These are phyloP conservation scores for Thymus quinquecostatus DNA, from an alignment of 257 asterid species.

Conservation along the genomic window DNA sequence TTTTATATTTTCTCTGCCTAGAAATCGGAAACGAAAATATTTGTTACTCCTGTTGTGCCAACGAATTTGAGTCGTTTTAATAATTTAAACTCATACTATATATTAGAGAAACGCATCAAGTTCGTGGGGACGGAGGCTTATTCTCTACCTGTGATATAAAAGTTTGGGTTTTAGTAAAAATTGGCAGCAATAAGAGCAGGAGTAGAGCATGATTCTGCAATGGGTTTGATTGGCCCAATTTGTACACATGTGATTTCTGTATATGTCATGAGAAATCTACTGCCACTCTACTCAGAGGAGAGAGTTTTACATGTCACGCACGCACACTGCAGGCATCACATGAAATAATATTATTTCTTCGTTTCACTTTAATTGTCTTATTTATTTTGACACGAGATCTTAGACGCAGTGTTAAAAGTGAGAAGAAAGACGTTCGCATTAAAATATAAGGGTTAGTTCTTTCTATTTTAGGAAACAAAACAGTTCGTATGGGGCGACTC, in stretches of 20 bases:
- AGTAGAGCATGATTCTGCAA: conserved; percentile 28
- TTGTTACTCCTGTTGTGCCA: background rate
- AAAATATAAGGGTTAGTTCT: no score
- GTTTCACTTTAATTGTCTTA: no score
- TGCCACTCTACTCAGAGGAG: conserved; percentile 26
- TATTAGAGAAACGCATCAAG: no score
- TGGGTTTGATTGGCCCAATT: conserved; percentile 31
- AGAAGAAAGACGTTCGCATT: no score
- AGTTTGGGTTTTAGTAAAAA: conserved; percentile 24
- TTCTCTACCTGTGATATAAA: conserved; percentile 24
- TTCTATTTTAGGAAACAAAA: no score
- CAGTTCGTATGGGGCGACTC: no score
- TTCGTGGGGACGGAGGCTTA: no score
- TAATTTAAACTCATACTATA: no score
- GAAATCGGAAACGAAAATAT: background rate
- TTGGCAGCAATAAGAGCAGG: conserved; percentile 33
- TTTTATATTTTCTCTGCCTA: conserved; percentile 29
- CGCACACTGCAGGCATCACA: background rate
- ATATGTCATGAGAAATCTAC: conserved; percentile 32
- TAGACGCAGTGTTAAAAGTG: no score
- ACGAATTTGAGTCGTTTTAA: no score
- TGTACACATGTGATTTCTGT: conserved; percentile 41
- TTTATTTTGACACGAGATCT: no score
- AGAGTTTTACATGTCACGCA: conserved; percentile 20
- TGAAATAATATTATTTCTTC: no score